A percentile compares a stretch with the other conserved stretches of the same genome.
phyloP scores from a whole-genome alignment of 768 basidiomycete genomes.

The Tulasnella sp. region DNA sequence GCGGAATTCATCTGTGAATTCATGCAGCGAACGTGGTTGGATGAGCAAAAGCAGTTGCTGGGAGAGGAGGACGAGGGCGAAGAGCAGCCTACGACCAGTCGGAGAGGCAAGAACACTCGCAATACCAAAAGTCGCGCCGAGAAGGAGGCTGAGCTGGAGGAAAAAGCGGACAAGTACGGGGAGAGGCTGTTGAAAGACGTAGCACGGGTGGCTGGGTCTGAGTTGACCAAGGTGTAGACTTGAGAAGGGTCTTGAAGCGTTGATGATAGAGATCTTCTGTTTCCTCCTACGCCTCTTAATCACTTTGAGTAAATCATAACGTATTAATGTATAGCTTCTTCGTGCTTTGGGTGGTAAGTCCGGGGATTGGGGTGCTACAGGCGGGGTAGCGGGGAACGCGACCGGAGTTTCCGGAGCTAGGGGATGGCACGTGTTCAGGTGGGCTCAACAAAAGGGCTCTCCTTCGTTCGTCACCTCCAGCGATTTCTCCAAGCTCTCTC shows the following conservation, averaged over 20 bases:
- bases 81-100: background rate
- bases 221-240: background rate
- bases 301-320: background rate
- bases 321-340: background rate
- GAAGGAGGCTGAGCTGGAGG: background rate
- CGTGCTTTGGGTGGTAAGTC: background rate
- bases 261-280: background rate
- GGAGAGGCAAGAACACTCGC: background rate
- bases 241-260: background rate
- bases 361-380: background rate
- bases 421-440: background rate
- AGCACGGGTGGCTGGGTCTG: background rate
- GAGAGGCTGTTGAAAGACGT: constrained; percentile 5
- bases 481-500: background rate
- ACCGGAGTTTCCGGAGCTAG: background rate
- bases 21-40: constrained; percentile 34
- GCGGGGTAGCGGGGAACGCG: background rate
- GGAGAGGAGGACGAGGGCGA: constrained; percentile 10
- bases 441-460: background rate
- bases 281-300: background rate
- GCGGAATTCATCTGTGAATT: constrained; percentile 71
- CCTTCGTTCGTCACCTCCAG: background rate
- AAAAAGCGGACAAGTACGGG: background rate
- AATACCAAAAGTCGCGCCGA: background rate
- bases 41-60: background rate